These are phyloP conservation scores for Perkinsela sp. DNA, from an alignment of 208 protist genomes.

Conservation along the genomic window DNA sequence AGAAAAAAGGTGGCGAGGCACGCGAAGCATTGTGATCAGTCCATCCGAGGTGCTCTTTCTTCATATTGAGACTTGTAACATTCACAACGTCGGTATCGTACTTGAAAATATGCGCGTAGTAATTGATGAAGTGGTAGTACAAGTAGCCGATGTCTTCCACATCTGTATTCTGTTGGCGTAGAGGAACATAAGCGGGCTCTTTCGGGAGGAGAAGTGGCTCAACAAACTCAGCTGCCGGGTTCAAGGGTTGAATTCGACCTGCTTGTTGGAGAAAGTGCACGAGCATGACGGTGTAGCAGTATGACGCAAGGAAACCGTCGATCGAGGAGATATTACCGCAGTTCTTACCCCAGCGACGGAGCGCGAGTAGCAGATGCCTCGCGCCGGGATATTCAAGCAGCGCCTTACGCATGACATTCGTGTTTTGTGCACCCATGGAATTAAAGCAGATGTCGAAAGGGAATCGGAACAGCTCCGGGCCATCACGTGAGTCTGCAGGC, in stretches of 20 bases:
- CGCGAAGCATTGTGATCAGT: conserved; percentile 8
- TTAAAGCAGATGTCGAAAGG: conserved; percentile 63
- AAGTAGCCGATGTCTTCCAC: conserved; percentile 31
- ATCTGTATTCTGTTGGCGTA: conserved; percentile 8
- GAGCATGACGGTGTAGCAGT: conserved; percentile 50
- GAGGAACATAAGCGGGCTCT: conserved; percentile 17
- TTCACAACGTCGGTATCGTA: conserved; percentile 40
- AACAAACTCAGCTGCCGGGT: conserved; percentile 9
- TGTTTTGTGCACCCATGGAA: conserved; percentile 42
- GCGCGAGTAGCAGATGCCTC: conserved; percentile 30
- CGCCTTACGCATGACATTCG: conserved; percentile 28
- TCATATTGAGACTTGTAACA: conserved; percentile 27
- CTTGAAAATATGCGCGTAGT: conserved; percentile 36
- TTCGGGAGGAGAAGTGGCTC: conserved; percentile 18
- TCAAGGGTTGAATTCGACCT: conserved; percentile 20
- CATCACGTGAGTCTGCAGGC: conserved; percentile 31
- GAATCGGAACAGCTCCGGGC: conserved; percentile 46
- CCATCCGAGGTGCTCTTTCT: conserved; percentile 40
- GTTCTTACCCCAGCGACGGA: conserved; percentile 50
- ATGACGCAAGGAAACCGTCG: conserved; percentile 53
- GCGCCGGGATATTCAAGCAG: conserved; percentile 29
- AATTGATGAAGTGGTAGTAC: conserved; percentile 43
- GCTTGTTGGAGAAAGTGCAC: conserved; percentile 37
- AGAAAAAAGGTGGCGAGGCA: conserved; percentile 30
- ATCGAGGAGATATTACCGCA: conserved; percentile 47